Conservation (phyloP, 2,329 filamentous ascomycete species). For the Fusarium scirpi region DNA sequence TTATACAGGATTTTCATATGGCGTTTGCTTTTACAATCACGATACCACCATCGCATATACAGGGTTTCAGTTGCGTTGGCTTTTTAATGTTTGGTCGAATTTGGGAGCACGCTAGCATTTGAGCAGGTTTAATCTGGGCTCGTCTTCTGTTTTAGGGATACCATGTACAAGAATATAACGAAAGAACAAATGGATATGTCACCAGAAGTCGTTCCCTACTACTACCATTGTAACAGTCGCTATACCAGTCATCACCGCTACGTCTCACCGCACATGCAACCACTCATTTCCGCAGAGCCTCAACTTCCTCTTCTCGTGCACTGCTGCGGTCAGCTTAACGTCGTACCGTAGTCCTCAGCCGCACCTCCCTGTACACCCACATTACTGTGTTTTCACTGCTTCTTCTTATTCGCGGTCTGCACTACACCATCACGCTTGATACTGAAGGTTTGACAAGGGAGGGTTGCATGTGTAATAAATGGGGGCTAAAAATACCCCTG, state of each 20-base stretch:
- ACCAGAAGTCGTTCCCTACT: neutral
- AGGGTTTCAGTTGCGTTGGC: neutral
- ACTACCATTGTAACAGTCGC: neutral
- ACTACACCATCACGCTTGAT: neutral
- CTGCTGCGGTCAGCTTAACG: neutral
- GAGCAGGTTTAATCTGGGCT: neutral
- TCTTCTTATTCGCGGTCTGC: neutral
- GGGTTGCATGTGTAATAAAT: neutral
- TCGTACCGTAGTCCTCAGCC: conserved; percentile 1
- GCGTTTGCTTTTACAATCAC: neutral
- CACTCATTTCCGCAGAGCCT: conserved; percentile 23
- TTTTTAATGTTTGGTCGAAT: neutral
- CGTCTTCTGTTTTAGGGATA: neutral
- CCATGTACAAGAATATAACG: neutral
- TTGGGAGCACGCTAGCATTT: neutral
- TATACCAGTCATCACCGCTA: neutral
- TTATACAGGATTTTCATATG: neutral
- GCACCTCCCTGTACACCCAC: neutral
- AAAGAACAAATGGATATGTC: neutral
- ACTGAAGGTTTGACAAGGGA: neutral
- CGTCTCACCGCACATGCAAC: neutral
- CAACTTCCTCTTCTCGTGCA: neutral
- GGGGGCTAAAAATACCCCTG: neutral
- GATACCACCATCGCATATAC: conserved; percentile 25
- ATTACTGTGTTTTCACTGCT: neutral